phyloP scores from a whole-genome alignment of 108 stramenopile genomes.

The Fragilariopsis cylindrus region DNA sequence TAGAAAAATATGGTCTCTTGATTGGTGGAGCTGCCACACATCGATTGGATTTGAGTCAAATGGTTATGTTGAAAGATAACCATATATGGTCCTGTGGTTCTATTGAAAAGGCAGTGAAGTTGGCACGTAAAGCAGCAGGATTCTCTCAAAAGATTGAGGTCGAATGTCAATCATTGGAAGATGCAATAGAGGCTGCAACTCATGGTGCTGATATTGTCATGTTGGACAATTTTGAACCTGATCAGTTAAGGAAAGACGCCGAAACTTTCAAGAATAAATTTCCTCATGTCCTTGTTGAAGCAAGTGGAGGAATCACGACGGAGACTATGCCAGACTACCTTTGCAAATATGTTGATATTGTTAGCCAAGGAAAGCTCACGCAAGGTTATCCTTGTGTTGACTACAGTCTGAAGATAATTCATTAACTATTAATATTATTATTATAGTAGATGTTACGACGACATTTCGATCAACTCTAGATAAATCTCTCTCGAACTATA shows the following conservation, averaged over 20 bases:
- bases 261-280: constrained; percentile 76
- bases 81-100: constrained; percentile 92
- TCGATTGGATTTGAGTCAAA: constrained; percentile 94
- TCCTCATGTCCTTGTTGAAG: constrained; percentile 94
- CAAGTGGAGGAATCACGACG: constrained; percentile 96
- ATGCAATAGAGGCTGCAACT: constrained; percentile 90
- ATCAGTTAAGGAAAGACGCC: constrained; percentile 76
- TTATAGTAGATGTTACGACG: neutral
- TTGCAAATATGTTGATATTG: constrained; percentile 90
- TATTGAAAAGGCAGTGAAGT: constrained; percentile 87
- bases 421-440: constrained; percentile 17
- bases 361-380: constrained; percentile 96
- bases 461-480: neutral
- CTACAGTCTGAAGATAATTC: constrained; percentile 90
- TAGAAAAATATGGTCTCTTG: constrained; percentile 98
- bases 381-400: constrained; percentile 97
- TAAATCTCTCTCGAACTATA: neutral
- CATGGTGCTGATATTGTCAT: constrained; percentile 95
- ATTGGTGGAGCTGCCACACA: constrained; percentile 97
- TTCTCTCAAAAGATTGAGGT: constrained; percentile 99
- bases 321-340: constrained; percentile 91
- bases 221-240: constrained; percentile 97
- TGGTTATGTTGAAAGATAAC: constrained; percentile 99
- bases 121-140: constrained; percentile 85
- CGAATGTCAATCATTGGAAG: constrained; percentile 87